Base-by-base conservation (phyloP, 1,284 basidiomycete species). In the Ustilago bromivora region DNA sequence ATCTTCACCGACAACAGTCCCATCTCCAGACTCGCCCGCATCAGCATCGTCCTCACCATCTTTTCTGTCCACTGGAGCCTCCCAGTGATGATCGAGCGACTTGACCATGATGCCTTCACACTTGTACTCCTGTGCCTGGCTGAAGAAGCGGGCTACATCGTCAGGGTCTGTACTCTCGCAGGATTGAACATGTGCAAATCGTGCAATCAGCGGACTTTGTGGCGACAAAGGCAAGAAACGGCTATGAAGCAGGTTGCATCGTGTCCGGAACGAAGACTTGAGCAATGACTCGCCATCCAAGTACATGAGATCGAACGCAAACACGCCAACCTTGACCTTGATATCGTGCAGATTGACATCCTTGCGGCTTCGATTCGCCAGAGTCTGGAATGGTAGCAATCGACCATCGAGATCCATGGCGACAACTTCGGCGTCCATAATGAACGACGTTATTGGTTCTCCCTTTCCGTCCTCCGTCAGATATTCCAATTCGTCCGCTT, bases 91-190 rank as follows among this genome's bases (percentile, higher is more conserved):
- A 53, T 88, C 87, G 66, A 89, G 80, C 23, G 94, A 92, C 88
- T 97, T 98, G 83, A 97, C 90, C 95, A 98, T 96, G 77, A 97
- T 88, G 5, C 95, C 95, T 86, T 98, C 95, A 70, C 93, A 94
- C 66, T 92, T 92, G 84, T 91, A 91, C 81, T 91, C 90, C n/a
- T 94, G 89, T 5, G 94, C 92, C 70, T 89, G 88, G 77, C 91
- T 88, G 90, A 95, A 95, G 85, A 97, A 97, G 19, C 63, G 89
- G 82, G 92, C 90, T 10, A 97, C 89, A 10, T 88, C 89, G 23
- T 90, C 90, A 57, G 89, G 89, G 73, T 88, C 85, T 71, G 89
- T 88, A 86, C 92, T 94, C 83, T 94, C 93, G 76, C 92, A 91
- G 65, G 90, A 92, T 76, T 91, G 89, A 36, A 96, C 93, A 84